Base-by-base conservation (phyloP, 2,329 filamentous ascomycete genomes). In the Phialophora chinensis region DNA sequence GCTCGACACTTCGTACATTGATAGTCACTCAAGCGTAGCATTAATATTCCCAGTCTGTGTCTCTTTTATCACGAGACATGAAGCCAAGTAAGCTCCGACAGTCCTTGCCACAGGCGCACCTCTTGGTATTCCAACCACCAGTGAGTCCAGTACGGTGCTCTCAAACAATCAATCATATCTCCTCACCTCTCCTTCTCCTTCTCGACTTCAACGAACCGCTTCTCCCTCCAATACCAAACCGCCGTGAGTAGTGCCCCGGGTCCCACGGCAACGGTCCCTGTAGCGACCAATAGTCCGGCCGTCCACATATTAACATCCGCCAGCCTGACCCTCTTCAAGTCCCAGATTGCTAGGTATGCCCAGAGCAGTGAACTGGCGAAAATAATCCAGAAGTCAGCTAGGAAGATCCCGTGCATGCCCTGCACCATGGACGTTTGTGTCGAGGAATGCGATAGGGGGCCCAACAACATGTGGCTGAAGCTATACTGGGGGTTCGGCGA, bases 141-240 rank as follows among this genome's bases (percentile, higher is more conserved):
- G 6, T 8, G 17, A 8, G 17, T 44, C 38, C 17, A 44, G 5
- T 17, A 17, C 38, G 17, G 2, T n/a, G 6, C 3, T n/a, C 2
- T 20, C 27, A 53, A 4, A 27, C 27, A 11, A 35, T n/a, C 1
- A 56, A 56, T 12, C 53, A 14, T 29, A 6, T 38, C 12, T 33
- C 49, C 27, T 55, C 53, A 55, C 25, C 25, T 35, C 29, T 55
- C 27, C 53, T 55, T 31, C 29, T 33, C 27, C 7, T 55, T 31
- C 58, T 49, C 35, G 29, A 7, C 56, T 12, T 31, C 29, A 29
- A 47, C 33, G 29, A 64, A 31, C 27, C 33, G n/a, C 6, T 66
- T 52, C 57, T 75, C 73, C 31, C 70, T 61, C 72, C 69, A 74
- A 47, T 69, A 72, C 70, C 73, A 75, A 35, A 73, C 66, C 60